phyloP scores from a whole-genome alignment of 78 protist species.

The Reticulomyxa filosa region DNA sequence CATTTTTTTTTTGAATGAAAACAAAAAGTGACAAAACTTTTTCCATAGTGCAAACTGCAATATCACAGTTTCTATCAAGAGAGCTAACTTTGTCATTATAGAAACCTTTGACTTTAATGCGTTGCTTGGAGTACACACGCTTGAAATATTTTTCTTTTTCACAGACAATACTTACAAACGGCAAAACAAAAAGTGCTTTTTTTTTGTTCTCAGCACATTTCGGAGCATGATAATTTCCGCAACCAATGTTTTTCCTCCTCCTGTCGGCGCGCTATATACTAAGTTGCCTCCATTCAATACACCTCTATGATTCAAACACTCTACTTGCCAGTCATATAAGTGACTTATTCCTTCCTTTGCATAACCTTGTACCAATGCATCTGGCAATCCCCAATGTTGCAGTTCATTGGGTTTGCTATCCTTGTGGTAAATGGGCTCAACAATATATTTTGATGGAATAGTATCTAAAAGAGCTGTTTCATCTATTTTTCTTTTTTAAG shows the following conservation, averaged over 20 bases:
- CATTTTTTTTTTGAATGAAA: too few species aligned
- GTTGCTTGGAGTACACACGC: too few species aligned
- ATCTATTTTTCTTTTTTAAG: too few species aligned
- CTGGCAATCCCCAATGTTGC: not conserved
- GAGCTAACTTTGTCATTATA: not conserved
- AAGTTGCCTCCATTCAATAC: not conserved
- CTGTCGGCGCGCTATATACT: not conserved
- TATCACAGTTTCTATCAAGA: not conserved
- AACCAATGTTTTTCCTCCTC: constrained; percentile 7
- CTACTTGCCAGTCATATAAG: not conserved
- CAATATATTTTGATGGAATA: too few species aligned
- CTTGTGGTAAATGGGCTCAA: too few species aligned
- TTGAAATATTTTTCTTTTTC: too few species aligned
- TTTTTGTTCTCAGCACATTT: not conserved
- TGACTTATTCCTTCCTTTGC: not conserved
- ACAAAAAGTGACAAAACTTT: too few species aligned
- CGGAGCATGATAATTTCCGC: not conserved
- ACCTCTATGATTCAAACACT: not conserved
- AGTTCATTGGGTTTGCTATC: too few species aligned
- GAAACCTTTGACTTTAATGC: too few species aligned
- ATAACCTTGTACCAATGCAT: not conserved
- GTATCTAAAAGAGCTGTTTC: too few species aligned
- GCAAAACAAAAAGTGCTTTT: not conserved
- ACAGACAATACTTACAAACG: not conserved
- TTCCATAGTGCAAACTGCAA: constrained; percentile 43